Base-by-base conservation (phyloP, 2,329 filamentous ascomycete species). In the Aspergillus ustus region DNA sequence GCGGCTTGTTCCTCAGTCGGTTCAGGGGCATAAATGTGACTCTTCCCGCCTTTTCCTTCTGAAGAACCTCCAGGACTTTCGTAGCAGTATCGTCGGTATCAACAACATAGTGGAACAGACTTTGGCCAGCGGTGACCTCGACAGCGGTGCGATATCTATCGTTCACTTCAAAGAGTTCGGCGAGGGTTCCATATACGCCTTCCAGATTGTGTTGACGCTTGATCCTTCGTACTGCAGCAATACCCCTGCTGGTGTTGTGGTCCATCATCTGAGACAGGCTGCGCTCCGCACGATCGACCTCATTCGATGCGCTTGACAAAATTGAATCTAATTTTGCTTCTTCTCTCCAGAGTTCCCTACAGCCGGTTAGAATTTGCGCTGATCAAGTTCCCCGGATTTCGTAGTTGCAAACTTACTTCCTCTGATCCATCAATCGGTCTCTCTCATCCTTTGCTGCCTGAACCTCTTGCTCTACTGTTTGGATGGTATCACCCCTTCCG, bases 21-120 rank as follows among this genome's bases (percentile, higher is more conserved):
- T 92, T 94, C 20, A 99, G 83, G 0, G 95, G 95, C 85, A 98
- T 94, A 72, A 97, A 97, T 0, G 96, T 99, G 19, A 99, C 86
- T 72, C 95, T 87, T 13, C 95, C 95, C 17, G 91, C 90, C 63
- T 88, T 90, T 67, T 92, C 88, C 66, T 88, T 89, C 73, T 93
- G 90, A 29, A 99, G 82, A 15, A 88, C 85, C 67, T 94, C 90
- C 48, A 95, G 87, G 37, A 97, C 86, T 67, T 87, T 87, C 1
- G 91, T 92, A 0, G 93, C 93, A 0, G 93, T 97, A 45, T 91
- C 87, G 63, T 96, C 92, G 53, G 90, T 94, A 75, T 99, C 94
- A 48, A 98, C 94, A 11, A 99, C 89, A 67, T 97, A 97, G 77
- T 99, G 92, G 79, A 99, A 99, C 8, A 99, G 83, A 74, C 92